Conservation (phyloP, 2,329 filamentous ascomycete genomes). For the Aspergillus sp. region DNA sequence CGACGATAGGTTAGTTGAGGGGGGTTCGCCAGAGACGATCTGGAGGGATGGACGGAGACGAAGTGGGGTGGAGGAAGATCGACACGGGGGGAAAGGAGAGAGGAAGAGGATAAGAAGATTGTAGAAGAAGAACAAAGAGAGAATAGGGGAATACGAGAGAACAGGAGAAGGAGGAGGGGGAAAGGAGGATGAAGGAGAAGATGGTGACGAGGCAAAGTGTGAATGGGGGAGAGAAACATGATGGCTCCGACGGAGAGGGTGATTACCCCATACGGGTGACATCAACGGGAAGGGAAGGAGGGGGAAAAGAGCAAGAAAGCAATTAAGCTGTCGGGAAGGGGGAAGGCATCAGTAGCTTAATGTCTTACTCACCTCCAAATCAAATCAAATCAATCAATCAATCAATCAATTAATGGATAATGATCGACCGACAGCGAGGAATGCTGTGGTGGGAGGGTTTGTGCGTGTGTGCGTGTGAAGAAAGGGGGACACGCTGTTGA, state of each 20-base stretch:
- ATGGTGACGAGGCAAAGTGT: constrained; percentile 6
- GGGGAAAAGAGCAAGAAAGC: background rate
- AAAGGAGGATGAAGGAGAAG: background rate
- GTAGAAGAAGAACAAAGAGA: constrained; percentile 16
- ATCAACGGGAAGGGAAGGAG: constrained; percentile 15
- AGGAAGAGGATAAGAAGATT: constrained; percentile 4
- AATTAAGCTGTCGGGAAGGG: background rate
- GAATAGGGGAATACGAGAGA: background rate
- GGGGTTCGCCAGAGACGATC: background rate
- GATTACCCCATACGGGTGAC: constrained; percentile 18
- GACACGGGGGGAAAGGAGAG: constrained; percentile 2
- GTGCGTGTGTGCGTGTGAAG: background rate
- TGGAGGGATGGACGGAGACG: constrained; percentile 2
- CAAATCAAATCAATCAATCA: too few species aligned
- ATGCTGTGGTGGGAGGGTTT: background rate
- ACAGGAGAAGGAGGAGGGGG: background rate
- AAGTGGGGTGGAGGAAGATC: too few species aligned
- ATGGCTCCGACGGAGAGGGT: constrained; percentile 18
- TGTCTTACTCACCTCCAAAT: background rate
- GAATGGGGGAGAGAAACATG: constrained; percentile 2
- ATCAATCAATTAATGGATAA: background rate
- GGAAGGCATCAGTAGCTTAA: background rate
- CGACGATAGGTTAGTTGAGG: constrained; percentile 19
- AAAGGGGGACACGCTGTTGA: background rate
- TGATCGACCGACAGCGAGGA: background rate